These are phyloP conservation scores for Lasiosphaeriaceae sp. DNA, from an alignment of 495 filamentous ascomycete genomes.

Conservation along the genomic window DNA sequence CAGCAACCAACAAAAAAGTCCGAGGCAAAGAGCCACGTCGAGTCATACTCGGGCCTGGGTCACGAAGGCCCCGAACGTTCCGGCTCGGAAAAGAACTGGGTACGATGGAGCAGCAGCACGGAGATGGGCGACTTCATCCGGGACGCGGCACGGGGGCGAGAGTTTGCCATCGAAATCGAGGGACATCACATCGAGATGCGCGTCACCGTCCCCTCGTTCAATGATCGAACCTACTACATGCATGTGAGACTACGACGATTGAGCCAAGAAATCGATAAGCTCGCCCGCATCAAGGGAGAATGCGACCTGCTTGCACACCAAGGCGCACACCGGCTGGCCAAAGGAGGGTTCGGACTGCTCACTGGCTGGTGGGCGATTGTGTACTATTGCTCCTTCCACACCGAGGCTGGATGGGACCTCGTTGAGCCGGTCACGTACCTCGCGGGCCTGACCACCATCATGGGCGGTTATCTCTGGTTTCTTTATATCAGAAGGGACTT, in stretches of 20 bases:
- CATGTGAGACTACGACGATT: constrained; percentile 70
- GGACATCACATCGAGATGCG: constrained; percentile 64
- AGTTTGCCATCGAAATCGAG: constrained; percentile 83
- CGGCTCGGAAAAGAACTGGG: constrained; percentile 53
- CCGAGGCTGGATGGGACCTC: constrained; percentile 78
- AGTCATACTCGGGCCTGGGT: constrained; percentile 58
- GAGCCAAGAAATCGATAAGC: constrained; percentile 57
- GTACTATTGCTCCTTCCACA: constrained; percentile 74
- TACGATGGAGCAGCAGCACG: constrained; percentile 86
- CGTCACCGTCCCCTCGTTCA: constrained; percentile 80
- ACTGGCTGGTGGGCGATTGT: constrained; percentile 77
- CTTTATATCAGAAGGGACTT: constrained; percentile 89
- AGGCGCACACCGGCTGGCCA: constrained; percentile 73
- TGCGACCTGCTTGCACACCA: constrained; percentile 76
- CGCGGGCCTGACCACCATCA: constrained; percentile 74
- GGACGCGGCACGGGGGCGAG: constrained; percentile 75
- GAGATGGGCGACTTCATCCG: constrained; percentile 95
- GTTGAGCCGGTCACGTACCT: constrained; percentile 92
- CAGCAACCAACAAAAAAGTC: constrained; percentile 35
- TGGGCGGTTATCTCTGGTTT: constrained; percentile 91
- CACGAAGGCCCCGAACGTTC: constrained; percentile 41
- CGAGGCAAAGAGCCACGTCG: constrained; percentile 39
- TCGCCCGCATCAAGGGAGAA: constrained; percentile 71
- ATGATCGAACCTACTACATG: constrained; percentile 84
- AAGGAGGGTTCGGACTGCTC: constrained; percentile 70